Evolutionary conservation across 2,329 filamentous ascomycete genomes (phyloP), one percentile per base, ranked within the genome.

Genomic region (Capronia americana): DNA sequence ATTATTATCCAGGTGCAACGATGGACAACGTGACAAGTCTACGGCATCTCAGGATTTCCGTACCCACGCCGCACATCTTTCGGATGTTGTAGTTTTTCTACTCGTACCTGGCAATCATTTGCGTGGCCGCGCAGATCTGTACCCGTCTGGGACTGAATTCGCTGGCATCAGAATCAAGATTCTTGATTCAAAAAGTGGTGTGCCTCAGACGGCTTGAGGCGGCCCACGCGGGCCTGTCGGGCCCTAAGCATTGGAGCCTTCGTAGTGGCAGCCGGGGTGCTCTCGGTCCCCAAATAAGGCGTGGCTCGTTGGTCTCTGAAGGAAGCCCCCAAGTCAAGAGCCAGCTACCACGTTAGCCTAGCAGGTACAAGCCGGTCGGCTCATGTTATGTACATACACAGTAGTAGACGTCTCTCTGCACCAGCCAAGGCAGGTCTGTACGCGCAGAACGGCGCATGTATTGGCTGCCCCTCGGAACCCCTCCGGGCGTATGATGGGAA

Each of bases 101-200:
- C 11, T 61, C 55, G 59, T 62, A 32, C 59, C 59, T 62, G 59
- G 50, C 50, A 62, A 62, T 62, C 50, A 30, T 56, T 56, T 51
- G 50, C 59, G 59, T 62, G 59, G 59, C 50, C 26, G 50, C 26
- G 59, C 38, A 62, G 59, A 62, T 62, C 59, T 46, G 51, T 34
- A 48, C 50, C 24, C 20, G 30, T 56, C 28, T 53, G 17, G 58
- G 58, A 34, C 14, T 23, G 51, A 24, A 34, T 62, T 48, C 26
- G 50, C 50, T 24, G 24, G 23, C 59, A 34, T 12, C 50, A 55
- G 34, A 62, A 56, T 48, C 59, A 55, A 46, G 59, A 56, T 55
- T 62, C 34, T 55, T 32, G 28, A 56, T 11, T 7, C 30, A 51
- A 51, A 38, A 28, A 41, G 28, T 7, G 12, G 48, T 24, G 11